Percentiles rank a stretch among this genome's conserved stretches.
Conservation (phyloP, 2,329 filamentous ascomycete genomes). For the Blumeria hordei region DNA sequence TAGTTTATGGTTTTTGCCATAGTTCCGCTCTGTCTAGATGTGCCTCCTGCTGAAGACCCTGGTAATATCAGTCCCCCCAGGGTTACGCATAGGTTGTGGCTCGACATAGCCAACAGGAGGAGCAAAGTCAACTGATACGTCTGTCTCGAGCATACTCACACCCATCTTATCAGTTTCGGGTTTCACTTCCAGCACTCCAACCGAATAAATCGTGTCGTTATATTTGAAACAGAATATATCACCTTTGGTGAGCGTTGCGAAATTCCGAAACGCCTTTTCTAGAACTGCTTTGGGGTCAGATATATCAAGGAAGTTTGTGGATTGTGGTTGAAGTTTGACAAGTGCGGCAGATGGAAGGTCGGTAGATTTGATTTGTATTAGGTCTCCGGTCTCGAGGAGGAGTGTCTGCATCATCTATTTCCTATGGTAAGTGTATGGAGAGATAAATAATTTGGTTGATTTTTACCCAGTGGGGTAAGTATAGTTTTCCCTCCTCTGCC, state of each 20-base stretch:
- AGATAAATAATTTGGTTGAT: not conserved
- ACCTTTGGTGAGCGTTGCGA: conserved; percentile 76
- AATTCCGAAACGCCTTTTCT: conserved; percentile 89
- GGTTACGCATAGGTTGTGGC: conserved; percentile 35
- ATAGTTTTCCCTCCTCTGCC: conserved; percentile 87
- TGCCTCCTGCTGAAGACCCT: conserved; percentile 45
- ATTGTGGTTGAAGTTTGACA: conserved; percentile 93
- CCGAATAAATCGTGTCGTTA: conserved; percentile 81
- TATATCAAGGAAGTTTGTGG: conserved; percentile 82
- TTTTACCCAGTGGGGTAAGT: conserved; percentile 78
- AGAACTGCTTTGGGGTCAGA: conserved; percentile 92
- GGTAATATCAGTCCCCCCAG: conserved; percentile 76
- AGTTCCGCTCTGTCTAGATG: conserved; percentile 62
- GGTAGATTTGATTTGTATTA: conserved; percentile 86
- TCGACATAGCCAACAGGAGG: conserved; percentile 86
- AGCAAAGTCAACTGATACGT: conserved; percentile 89
- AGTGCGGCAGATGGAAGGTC: conserved; percentile 73
- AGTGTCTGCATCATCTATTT: conserved; percentile 79
- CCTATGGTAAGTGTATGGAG: conserved; percentile 2
- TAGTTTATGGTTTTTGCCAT: conserved; percentile 99
- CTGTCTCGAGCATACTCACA: conserved; percentile 88
- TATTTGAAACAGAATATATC: conserved; percentile 94
- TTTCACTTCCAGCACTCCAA: conserved; percentile 84
- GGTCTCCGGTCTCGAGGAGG: conserved; percentile 69
- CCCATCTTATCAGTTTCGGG: conserved; percentile 61